Conservation (phyloP, 2,329 filamentous ascomycete species). For the Aspergillus fijiensis region DNA sequence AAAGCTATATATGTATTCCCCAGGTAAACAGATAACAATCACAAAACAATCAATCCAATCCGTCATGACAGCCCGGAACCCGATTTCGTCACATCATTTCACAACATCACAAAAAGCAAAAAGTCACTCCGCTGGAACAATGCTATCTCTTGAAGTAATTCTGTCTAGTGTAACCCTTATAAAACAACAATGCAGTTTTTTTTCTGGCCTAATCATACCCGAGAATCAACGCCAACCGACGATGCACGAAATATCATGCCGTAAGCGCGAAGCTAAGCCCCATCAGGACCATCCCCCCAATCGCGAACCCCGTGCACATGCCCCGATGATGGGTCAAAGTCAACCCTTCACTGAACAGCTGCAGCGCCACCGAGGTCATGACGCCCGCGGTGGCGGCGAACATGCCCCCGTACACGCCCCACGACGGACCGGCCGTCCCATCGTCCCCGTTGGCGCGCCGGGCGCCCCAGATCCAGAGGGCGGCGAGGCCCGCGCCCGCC, state of each 20-base stretch:
- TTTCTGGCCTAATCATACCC: neutral
- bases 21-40: neutral
- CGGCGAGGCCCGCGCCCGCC: conserved; percentile 78
- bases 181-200: neutral
- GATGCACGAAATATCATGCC: conserved; percentile 40
- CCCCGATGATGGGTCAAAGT: conserved; percentile 61
- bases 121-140: neutral
- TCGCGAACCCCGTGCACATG: conserved; percentile 40
- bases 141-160: neutral
- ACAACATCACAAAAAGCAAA: neutral
- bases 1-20: too few species aligned
- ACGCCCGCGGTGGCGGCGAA: conserved; percentile 91
- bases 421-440: conserved; percentile 43
- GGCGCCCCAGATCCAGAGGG: conserved; percentile 78
- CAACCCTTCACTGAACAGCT: conserved; percentile 83
- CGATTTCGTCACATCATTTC: neutral
- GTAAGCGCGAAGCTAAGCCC: conserved; percentile 82
- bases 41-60: neutral
- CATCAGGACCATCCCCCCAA: conserved; percentile 74
- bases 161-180: neutral
- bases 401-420: conserved; percentile 60
- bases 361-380: conserved; percentile 89
- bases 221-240: neutral
- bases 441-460: conserved; percentile 42
- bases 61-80: neutral